Conservation (phyloP, 768 basidiomycete species). For the Gymnopilus dilepis region DNA sequence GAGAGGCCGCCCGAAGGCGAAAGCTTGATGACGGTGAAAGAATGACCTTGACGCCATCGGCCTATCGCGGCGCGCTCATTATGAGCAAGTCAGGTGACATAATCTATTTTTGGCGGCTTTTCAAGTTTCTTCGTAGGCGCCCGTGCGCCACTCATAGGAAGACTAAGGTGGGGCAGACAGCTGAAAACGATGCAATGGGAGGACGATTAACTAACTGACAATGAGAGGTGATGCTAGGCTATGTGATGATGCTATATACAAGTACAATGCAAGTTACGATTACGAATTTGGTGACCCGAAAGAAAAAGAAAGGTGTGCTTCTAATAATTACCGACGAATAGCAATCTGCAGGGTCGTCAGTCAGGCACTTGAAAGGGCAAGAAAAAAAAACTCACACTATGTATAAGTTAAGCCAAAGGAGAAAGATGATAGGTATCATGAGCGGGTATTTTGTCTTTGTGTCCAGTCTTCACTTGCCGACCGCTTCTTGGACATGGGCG, state of each 20-base stretch:
- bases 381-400: slow-evolving; percentile 17
- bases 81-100: not conserved
- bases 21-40: no score
- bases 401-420: slow-evolving; percentile 18
- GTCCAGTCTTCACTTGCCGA: slow-evolving; percentile 40
- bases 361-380: not conserved
- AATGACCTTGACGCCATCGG: no score
- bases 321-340: slow-evolving; percentile 14
- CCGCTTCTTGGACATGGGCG: slow-evolving; percentile 31
- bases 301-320: slow-evolving; percentile 1
- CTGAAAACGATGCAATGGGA: not conserved
- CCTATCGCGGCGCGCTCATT: no score
- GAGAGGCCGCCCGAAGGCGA: not conserved
- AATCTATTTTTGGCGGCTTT: slow-evolving; percentile 10
- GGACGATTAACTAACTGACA: slow-evolving; percentile 3
- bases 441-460: slow-evolving; percentile 18
- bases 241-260: slow-evolving; percentile 22
- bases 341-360: slow-evolving; percentile 3
- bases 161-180: not conserved
- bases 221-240: slow-evolving; percentile 9
- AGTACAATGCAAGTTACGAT: slow-evolving; percentile 26
- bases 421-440: slow-evolving; percentile 14
- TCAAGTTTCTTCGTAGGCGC: slow-evolving; percentile 1
- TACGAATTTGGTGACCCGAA: slow-evolving; percentile 6
- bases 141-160: not conserved